Conservation (phyloP, 345 rosid genomes). For the Geranium brycei region DNA sequence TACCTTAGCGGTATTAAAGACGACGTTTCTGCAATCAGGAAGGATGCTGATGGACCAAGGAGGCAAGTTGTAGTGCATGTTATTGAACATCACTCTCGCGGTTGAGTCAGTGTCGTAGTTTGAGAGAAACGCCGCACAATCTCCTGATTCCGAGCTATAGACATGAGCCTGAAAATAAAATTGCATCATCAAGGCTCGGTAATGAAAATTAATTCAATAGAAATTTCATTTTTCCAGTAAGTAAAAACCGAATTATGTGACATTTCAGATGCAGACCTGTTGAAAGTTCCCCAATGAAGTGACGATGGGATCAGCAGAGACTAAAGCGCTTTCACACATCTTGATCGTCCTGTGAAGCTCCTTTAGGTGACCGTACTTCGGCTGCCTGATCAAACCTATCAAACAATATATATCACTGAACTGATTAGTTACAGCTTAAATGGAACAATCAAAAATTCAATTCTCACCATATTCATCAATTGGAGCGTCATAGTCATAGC, state of each 20-base stretch:
- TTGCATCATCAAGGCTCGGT: neutral
- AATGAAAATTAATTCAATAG: neutral
- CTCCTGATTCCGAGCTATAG: conserved; percentile 38
- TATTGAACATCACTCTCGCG: conserved; percentile 42
- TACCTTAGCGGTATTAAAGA: conserved; percentile 68
- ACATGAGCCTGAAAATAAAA: conserved; percentile 42
- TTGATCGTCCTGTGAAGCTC: conserved; percentile 61
- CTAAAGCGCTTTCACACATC: conserved; percentile 52
- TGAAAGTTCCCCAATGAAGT: conserved; percentile 47
- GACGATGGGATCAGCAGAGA: conserved; percentile 35
- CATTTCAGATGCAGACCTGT: conserved; percentile 27
- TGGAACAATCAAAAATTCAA: conserved; percentile 8
- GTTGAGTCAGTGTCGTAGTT: conserved; percentile 35
- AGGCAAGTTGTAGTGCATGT: conserved; percentile 46
- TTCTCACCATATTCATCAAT: conserved; percentile 57
- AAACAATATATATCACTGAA: conserved; percentile 1
- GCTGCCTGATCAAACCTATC: conserved; percentile 67
- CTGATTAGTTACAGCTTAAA: neutral
- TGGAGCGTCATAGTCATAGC: conserved; percentile 67
- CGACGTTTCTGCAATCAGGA: conserved; percentile 59
- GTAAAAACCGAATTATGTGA: neutral
- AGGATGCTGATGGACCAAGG: conserved; percentile 95
- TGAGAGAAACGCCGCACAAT: conserved; percentile 74
- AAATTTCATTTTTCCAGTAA: neutral
- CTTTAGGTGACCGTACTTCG: conserved; percentile 64